Percentiles rank a stretch among this genome's conserved stretches.
These are phyloP conservation scores for Brasenia schreberi DNA, from an alignment of 164 flowering plant genomes.

Conservation along the genomic window DNA sequence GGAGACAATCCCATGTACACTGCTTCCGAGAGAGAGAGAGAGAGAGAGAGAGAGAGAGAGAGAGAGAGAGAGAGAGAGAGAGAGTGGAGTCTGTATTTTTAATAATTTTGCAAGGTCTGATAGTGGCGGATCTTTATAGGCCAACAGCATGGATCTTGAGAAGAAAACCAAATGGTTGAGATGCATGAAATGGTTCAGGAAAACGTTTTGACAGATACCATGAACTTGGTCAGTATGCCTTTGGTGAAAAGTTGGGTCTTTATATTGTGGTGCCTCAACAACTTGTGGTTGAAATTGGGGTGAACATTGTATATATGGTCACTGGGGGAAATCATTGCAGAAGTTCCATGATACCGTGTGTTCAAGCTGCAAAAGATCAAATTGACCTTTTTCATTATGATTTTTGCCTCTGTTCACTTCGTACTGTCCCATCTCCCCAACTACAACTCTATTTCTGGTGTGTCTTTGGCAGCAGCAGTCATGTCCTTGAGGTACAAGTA, in stretches of 20 bases:
- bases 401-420: constrained; percentile 40
- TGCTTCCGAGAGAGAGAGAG: no score
- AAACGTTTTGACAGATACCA: constrained; percentile 50
- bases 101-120: no score
- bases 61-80: no score
- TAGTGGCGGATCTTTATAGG: no score
- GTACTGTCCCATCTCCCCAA: constrained; percentile 51
- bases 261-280: constrained; percentile 53
- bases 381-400: constrained; percentile 48
- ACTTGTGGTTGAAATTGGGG: constrained; percentile 41
- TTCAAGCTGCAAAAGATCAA: constrained; percentile 26
- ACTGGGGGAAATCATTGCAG: constrained; percentile 53
- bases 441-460: constrained; percentile 43
- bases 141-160: constrained; percentile 3
- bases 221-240: constrained; percentile 50
- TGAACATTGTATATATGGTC: constrained; percentile 53
- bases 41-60: no score
- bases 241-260: constrained; percentile 45
- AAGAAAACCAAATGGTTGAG: constrained; percentile 47
- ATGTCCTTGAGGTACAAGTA: constrained; percentile 55
- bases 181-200: constrained; percentile 56
- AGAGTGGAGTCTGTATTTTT: no score
- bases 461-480: constrained; percentile 57
- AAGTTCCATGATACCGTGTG: constrained; percentile 36
- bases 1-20: no score